These are phyloP conservation scores for Penstemon newberryi DNA, from an alignment of 257 asterid genomes.

Conservation along the genomic window DNA sequence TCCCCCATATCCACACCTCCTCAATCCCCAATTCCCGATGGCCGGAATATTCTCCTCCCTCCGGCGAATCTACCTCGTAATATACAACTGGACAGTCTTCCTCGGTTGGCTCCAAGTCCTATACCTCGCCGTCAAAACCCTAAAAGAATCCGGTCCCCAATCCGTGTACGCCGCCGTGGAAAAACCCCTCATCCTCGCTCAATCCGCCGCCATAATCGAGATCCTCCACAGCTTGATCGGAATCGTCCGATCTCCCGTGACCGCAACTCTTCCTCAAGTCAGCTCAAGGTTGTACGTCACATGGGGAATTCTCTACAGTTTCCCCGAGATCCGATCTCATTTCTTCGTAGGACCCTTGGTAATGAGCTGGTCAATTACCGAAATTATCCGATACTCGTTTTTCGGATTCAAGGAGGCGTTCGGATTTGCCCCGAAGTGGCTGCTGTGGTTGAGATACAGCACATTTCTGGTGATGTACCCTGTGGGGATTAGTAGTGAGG, in stretches of 20 bases:
- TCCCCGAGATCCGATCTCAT: conserved; percentile 78
- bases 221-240: conserved; percentile 63
- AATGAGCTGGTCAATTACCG: conserved; percentile 91
- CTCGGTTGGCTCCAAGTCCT: conserved; percentile 88
- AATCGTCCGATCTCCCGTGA: conserved; percentile 84
- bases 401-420: conserved; percentile 83
- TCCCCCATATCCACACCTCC: background rate
- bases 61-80: conserved; percentile 66
- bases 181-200: conserved; percentile 78
- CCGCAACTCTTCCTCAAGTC: conserved; percentile 89
- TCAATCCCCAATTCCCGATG: conserved; percentile 32
- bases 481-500: conserved; percentile 81
- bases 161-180: conserved; percentile 80
- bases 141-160: conserved; percentile 56
- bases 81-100: conserved; percentile 80
- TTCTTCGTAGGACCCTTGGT: conserved; percentile 63
- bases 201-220: conserved; percentile 83
- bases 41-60: conserved; percentile 53
- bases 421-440: conserved; percentile 82
- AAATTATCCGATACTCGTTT: conserved; percentile 77
- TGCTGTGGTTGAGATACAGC: conserved; percentile 93
- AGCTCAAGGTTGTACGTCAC: conserved; percentile 75
- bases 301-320: conserved; percentile 89
- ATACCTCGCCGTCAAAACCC: conserved; percentile 60
- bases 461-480: conserved; percentile 84